A percentile compares a stretch with the other conserved stretches of the same genome.
These are phyloP conservation scores for Cicer judaicum DNA, from an alignment of 306 rosid genomes.

Conservation along the genomic window DNA sequence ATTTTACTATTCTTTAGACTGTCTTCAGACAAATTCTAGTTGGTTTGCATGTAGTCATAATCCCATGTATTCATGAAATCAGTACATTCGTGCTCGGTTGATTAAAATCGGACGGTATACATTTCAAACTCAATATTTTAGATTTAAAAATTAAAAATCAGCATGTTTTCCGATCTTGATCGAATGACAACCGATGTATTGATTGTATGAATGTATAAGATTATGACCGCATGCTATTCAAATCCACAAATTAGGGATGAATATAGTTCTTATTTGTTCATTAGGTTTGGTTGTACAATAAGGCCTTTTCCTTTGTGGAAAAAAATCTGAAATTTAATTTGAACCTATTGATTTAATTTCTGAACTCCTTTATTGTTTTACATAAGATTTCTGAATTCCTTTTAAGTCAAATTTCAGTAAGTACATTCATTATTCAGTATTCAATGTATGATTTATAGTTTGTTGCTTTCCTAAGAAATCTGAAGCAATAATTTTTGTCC, in stretches of 20 bases:
- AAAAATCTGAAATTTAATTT: slow-evolving; percentile 11
- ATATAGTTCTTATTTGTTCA: slow-evolving; percentile 26
- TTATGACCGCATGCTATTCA: too few species aligned
- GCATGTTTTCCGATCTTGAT: too few species aligned
- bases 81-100: too few species aligned
- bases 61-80: too few species aligned
- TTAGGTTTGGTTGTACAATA: neutral
- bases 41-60: too few species aligned
- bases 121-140: too few species aligned
- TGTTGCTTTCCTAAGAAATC: slow-evolving; percentile 23
- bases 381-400: slow-evolving; percentile 1
- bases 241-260: neutral
- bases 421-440: slow-evolving; percentile 16
- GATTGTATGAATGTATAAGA: too few species aligned
- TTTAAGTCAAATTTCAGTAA: neutral
- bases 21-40: neutral
- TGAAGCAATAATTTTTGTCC: slow-evolving; percentile 4
- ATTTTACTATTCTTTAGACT: slow-evolving; percentile 7
- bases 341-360: neutral
- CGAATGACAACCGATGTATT: too few species aligned
- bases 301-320: neutral
- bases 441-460: slow-evolving; percentile 7
- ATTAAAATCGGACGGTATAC: too few species aligned
- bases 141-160: too few species aligned
- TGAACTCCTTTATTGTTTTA: too few species aligned